Evolutionary conservation across 2,329 filamentous ascomycete genomes (phyloP), one percentile per base, ranked within the genome.

Genomic region (Colletotrichum australisinense): DNA sequence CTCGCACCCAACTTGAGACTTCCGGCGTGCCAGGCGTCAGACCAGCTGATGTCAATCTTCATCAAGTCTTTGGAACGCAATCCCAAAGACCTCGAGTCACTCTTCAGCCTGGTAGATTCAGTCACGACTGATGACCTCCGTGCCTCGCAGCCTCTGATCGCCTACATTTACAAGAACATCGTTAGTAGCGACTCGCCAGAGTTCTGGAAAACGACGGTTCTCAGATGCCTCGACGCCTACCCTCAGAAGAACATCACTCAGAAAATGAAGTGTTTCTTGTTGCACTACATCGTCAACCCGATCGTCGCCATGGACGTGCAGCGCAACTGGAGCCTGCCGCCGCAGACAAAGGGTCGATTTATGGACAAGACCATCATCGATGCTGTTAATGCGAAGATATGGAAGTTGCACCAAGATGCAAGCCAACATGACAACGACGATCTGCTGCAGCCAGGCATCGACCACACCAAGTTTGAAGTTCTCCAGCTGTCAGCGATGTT

Each of bases 291-390:
- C 38, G 94, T 98, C 76, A 99, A 98, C 78, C 97, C 97, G 0
- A 97, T 98, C 52, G 90, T 99, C 68, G 95, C 96, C 3, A 98
- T 96, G 93, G 97, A 99, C 83, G 93, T 98, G 52, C 96, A 97
- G 90, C 91, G 93, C 28, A 93, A 93, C 72, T 97, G 94, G 88
- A 88, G 91, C 81, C 87, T 85, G 73, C 84, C 86, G 53, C 88
- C 89, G 35, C 87, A 86, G 67, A 83, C 85, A 53, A 86, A 88
- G 52, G 89, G 88, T 3, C 93, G 92, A 70, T 86, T 99, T 24
- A 93, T 98, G 83, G 95, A 99, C 80, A 93, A 93, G 80, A 87
- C 90, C 60, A 92, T 99, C 83, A 95, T 97, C 42, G 95, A 98
- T 74, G 93, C 94, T 9, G 94, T 99, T 74, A 95, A 97, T 81